Conservation (phyloP, 495 filamentous ascomycete species). For the Collariella sp. region DNA sequence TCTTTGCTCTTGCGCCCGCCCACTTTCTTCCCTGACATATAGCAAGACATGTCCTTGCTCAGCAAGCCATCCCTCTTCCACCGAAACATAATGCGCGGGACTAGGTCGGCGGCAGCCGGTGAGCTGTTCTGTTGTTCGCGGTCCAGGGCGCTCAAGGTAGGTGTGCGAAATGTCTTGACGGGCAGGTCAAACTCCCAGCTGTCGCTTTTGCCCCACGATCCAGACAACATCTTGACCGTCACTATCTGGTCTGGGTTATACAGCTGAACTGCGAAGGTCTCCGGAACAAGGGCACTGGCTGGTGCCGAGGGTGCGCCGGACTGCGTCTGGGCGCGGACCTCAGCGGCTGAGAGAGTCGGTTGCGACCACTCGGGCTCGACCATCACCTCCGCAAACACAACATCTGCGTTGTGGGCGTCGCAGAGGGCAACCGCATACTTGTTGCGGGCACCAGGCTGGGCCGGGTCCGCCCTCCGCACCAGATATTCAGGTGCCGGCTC, state of each 20-base stretch:
- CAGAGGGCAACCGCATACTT: slow-evolving; percentile 79
- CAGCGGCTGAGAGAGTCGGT: slow-evolving; percentile 67
- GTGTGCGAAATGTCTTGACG: slow-evolving; percentile 70
- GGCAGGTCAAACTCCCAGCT: slow-evolving; percentile 92
- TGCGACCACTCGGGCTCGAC: slow-evolving; percentile 77
- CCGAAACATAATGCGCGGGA: slow-evolving; percentile 74
- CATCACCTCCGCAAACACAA: slow-evolving; percentile 83
- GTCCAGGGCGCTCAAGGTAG: slow-evolving; percentile 68
- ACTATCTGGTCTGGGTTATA: slow-evolving; percentile 92
- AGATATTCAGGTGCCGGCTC: slow-evolving; percentile 72
- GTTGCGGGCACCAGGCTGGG: slow-evolving; percentile 59
- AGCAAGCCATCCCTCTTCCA: slow-evolving; percentile 91
- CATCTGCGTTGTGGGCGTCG: slow-evolving; percentile 69
- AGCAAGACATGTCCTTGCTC: slow-evolving; percentile 69
- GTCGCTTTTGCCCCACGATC: slow-evolving; percentile 67
- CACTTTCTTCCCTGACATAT: slow-evolving; percentile 65
- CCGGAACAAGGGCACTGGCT: slow-evolving; percentile 68
- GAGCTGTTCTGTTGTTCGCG: slow-evolving; percentile 60
- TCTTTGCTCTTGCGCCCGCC: slow-evolving; percentile 70
- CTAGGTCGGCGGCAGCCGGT: slow-evolving; percentile 54
- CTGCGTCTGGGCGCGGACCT: slow-evolving; percentile 58
- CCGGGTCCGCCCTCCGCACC: slow-evolving; percentile 64
- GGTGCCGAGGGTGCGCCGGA: slow-evolving; percentile 55
- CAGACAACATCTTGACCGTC: slow-evolving; percentile 56
- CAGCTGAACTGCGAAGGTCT: slow-evolving; percentile 71